Evolutionary conservation across 2,329 filamentous ascomycete species (phyloP).

Genomic region (Pezicula rhizophila): DNA sequence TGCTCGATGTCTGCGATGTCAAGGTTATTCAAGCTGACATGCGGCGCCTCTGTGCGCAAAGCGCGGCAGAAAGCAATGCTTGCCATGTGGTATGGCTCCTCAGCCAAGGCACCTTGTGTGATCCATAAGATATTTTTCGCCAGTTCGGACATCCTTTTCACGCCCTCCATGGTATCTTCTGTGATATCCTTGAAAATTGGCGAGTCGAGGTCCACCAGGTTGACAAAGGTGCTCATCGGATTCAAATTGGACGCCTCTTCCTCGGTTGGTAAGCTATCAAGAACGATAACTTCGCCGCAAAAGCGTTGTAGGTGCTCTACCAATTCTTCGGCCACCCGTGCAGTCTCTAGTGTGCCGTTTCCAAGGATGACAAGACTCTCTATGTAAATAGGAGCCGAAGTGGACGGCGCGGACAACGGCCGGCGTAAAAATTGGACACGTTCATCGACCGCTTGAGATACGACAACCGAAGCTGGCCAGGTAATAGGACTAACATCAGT

Average conservation of each 20-base stretch:
- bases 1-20: background rate
- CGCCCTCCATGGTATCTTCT: slow-evolving; percentile 13
- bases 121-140: slow-evolving; percentile 15
- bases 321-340: slow-evolving; percentile 6
- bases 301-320: background rate
- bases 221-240: slow-evolving; percentile 1
- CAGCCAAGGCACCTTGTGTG: slow-evolving; percentile 3
- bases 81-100: slow-evolving; percentile 10
- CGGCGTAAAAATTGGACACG: slow-evolving; percentile 21
- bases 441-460: slow-evolving; percentile 28
- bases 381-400: background rate
- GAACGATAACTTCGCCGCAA: slow-evolving; percentile 5
- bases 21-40: slow-evolving; percentile 4
- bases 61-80: slow-evolving; percentile 3
- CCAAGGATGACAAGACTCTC: slow-evolving; percentile 16
- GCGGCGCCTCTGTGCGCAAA: background rate
- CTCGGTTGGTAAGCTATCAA: slow-evolving; percentile 5
- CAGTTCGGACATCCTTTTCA: slow-evolving; percentile 13
- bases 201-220: slow-evolving; percentile 25
- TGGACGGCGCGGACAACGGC: slow-evolving; percentile 15
- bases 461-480: slow-evolving; percentile 19
- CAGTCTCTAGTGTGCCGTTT: slow-evolving; percentile 9
- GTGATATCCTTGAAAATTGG: slow-evolving; percentile 21
- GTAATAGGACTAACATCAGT: slow-evolving; percentile 1
- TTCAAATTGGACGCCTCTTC: slow-evolving; percentile 3